A percentile compares a stretch with the other conserved stretches of the same genome.
Evolutionary conservation across 192 early-diverging fungal genomes (phyloP).

Genomic region (Rhizophlyctis rosea): DNA sequence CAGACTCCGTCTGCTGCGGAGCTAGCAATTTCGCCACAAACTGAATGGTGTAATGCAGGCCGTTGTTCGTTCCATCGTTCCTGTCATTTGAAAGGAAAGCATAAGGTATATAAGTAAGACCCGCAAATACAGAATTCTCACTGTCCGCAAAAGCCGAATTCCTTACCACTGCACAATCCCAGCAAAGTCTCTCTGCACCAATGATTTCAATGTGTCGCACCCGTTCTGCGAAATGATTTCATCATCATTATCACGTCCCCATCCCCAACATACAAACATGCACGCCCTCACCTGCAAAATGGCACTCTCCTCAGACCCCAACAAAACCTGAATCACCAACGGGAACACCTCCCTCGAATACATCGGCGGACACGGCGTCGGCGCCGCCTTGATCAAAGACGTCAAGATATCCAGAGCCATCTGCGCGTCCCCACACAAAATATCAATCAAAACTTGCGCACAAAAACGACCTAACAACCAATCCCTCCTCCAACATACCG

Average conservation of each 20-base stretch:
- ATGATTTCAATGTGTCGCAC: conserved; percentile 75
- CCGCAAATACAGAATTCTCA: conserved; percentile 18
- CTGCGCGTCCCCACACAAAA: conserved; percentile 6
- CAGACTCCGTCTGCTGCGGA: conserved; percentile 73
- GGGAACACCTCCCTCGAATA: conserved; percentile 68
- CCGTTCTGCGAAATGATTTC: conserved; percentile 54
- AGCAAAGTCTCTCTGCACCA: conserved; percentile 74
- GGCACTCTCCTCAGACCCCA: conserved; percentile 64
- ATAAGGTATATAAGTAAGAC: conserved; percentile 16
- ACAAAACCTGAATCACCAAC: conserved; percentile 69
- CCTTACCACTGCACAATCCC: conserved; percentile 75
- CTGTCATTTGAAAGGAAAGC: conserved; percentile 19
- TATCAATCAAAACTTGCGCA: conserved; percentile 3
- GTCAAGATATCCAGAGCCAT: conserved; percentile 74
- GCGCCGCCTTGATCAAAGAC: conserved; percentile 64
- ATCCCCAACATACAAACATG: neutral
- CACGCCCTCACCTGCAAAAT: conserved; percentile 82
- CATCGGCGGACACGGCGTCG: conserved; percentile 65
- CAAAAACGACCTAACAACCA: too few relatives aligned
- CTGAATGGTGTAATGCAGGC: conserved; percentile 77
- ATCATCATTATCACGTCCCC: neutral
- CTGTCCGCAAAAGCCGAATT: conserved; percentile 13
- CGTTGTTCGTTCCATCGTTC: conserved; percentile 43
- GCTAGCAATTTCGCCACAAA: conserved; percentile 77
- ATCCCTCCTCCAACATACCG: conserved; percentile 16